These are phyloP conservation scores for Candida anglica DNA, from an alignment of 805 yeast genomes.

Conservation along the genomic window DNA sequence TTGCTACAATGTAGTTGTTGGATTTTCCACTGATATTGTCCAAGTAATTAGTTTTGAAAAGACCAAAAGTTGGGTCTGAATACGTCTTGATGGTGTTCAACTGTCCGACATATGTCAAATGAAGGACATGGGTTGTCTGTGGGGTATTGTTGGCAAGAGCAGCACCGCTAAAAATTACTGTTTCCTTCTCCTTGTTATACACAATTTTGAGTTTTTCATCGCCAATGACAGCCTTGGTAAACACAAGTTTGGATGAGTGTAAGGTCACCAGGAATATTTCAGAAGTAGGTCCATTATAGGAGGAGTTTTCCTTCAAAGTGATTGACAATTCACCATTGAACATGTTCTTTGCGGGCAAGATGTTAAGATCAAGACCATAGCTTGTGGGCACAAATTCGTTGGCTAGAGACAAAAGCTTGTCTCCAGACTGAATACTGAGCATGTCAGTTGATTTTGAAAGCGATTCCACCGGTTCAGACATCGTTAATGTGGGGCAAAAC, in stretches of 20 bases:
- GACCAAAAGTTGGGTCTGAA: constrained; percentile 56
- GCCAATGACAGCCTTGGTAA: constrained; percentile 27
- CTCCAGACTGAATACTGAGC: too few relatives aligned
- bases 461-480: too few relatives aligned
- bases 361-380: constrained; percentile 33
- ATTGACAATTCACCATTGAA: constrained; percentile 41
- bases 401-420: constrained; percentile 11
- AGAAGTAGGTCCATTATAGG: constrained; percentile 3
- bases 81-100: constrained; percentile 48
- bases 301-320: constrained; percentile 22
- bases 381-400: constrained; percentile 32
- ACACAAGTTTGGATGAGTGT: constrained; percentile 39
- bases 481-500: background rate
- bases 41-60: constrained; percentile 64
- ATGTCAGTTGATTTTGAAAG: too few relatives aligned
- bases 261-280: constrained; percentile 21
- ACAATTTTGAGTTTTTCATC: constrained; percentile 21
- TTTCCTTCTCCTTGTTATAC: constrained; percentile 39
- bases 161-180: constrained; percentile 23
- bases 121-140: constrained; percentile 3
- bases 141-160: constrained; percentile 11
- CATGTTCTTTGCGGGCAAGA: constrained; percentile 44
- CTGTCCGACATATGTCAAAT: constrained; percentile 44
- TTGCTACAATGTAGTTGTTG: constrained; percentile 53
- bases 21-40: constrained; percentile 47